These are phyloP conservation scores for Leccinum ochraceum DNA, from an alignment of 768 basidiomycete species.

Conservation along the genomic window DNA sequence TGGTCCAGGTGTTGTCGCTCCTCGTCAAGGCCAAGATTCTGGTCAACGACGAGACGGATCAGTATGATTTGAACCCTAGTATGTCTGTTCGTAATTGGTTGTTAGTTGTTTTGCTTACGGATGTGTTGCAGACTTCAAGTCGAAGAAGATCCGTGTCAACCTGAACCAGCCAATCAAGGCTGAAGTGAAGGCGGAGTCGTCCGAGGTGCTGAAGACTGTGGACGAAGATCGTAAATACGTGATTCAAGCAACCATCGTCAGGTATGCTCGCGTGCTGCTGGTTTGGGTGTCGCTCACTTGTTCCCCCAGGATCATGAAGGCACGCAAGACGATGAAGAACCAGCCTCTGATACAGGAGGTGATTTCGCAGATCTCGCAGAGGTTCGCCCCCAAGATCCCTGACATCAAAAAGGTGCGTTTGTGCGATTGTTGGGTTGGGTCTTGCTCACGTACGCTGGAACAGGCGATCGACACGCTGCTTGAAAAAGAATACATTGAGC, in stretches of 20 bases:
- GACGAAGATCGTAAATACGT: slow-evolving; percentile 98
- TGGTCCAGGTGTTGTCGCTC: slow-evolving; percentile 63
- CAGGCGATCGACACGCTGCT: slow-evolving; percentile 89
- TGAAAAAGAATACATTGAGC: slow-evolving; percentile 98
- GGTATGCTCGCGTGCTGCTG: slow-evolving; percentile 35
- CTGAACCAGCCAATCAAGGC: slow-evolving; percentile 92
- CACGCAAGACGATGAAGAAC: slow-evolving; percentile 94
- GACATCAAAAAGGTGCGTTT: slow-evolving; percentile 89
- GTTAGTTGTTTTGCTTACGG: background rate
- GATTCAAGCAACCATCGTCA: slow-evolving; percentile 92
- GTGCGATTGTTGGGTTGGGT: background rate
- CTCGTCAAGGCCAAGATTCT: slow-evolving; percentile 88
- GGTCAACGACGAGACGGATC: slow-evolving; percentile 83
- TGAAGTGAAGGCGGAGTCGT: slow-evolving; percentile 88
- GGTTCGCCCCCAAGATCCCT: slow-evolving; percentile 90
- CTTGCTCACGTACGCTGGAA: background rate
- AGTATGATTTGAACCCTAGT: slow-evolving; percentile 91
- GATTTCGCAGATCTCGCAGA: slow-evolving; percentile 82
- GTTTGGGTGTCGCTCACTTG: background rate
- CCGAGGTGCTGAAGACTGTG: slow-evolving; percentile 89
- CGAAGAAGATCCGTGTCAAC: slow-evolving; percentile 91
- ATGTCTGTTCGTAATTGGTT: slow-evolving; percentile 12
- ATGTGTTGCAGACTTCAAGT: slow-evolving; percentile 68
- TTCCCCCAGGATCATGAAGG: slow-evolving; percentile 84
- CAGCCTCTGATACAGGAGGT: slow-evolving; percentile 88